phyloP scores from a whole-genome alignment of 306 rosid genomes.

The Vigna trinervia region DNA sequence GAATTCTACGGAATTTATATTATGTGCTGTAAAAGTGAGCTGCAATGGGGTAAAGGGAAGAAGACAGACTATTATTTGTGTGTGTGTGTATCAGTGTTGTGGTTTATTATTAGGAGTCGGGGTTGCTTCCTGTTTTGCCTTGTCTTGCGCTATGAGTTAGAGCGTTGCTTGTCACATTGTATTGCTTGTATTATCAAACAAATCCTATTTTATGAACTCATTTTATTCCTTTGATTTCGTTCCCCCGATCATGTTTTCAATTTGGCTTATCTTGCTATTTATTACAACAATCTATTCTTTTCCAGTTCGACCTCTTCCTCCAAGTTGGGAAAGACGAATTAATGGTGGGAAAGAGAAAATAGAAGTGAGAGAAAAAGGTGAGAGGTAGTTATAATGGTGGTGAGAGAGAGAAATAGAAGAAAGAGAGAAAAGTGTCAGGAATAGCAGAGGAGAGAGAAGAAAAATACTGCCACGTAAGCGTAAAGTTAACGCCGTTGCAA shows the following conservation, averaged over 20 bases:
- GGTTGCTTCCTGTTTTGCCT: slow-evolving; percentile 60
- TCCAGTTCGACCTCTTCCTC: background rate
- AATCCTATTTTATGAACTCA: slow-evolving; percentile 46
- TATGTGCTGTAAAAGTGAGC: slow-evolving; percentile 68
- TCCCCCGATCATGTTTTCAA: slow-evolving; percentile 19
- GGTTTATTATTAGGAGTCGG: slow-evolving; percentile 57
- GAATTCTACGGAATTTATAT: slow-evolving; percentile 58
- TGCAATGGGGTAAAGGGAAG: slow-evolving; percentile 68
- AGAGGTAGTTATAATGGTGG: too few relatives aligned
- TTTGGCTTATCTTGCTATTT: background rate
- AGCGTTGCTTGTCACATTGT: slow-evolving; percentile 48
- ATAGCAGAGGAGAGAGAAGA: too few relatives aligned
- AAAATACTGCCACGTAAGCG: too few relatives aligned
- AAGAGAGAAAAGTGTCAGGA: too few relatives aligned
- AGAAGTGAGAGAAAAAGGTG: too few relatives aligned
- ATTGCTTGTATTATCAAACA: slow-evolving; percentile 40
- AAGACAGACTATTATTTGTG: slow-evolving; percentile 64
- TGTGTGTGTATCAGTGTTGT: slow-evolving; percentile 70
- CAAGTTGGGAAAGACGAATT: background rate
- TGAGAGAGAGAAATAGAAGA: too few relatives aligned
- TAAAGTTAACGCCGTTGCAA: too few relatives aligned
- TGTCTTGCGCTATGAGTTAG: slow-evolving; percentile 46
- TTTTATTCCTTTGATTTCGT: slow-evolving; percentile 41
- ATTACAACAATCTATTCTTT: background rate
- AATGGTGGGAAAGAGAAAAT: too few relatives aligned